Conservation (phyloP, 2,329 filamentous ascomycete species). For the Mycosphaerelloides madeirae region DNA sequence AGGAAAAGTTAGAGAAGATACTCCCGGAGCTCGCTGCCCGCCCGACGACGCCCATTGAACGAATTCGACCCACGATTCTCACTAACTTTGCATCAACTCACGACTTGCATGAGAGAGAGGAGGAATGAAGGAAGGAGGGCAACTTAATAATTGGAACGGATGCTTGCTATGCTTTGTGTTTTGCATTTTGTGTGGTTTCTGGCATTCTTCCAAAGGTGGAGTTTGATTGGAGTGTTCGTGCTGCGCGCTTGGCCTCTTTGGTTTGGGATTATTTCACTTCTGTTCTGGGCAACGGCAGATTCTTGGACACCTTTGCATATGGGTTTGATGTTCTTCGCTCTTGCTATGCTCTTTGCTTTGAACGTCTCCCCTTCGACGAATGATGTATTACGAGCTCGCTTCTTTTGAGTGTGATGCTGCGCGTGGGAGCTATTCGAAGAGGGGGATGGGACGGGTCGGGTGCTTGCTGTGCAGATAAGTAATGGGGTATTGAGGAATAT, state of each 20-base stretch:
- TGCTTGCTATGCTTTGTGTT: slow-evolving; percentile 1
- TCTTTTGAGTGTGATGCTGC: too few relatives aligned
- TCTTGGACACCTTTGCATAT: slow-evolving; percentile 1
- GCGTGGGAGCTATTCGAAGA: too few relatives aligned
- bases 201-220: too few relatives aligned
- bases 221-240: neutral
- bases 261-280: neutral
- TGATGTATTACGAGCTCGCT: too few relatives aligned
- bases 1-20: slow-evolving; percentile 12
- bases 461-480: too few relatives aligned
- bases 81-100: slow-evolving; percentile 7
- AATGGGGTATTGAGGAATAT: too few relatives aligned
- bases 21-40: slow-evolving; percentile 10
- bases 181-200: too few relatives aligned
- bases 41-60: slow-evolving; percentile 1
- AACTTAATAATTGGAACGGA: slow-evolving; percentile 3
- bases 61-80: neutral
- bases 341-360: too few relatives aligned
- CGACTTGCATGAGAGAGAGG: neutral
- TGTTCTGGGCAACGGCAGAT: slow-evolving; percentile 3
- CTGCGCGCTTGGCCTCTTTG: neutral
- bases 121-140: neutral
- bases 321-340: too few relatives aligned
- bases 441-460: too few relatives aligned
- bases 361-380: too few relatives aligned